Evolutionary conservation across 2,329 filamentous ascomycete species (phyloP).

Genomic region (Aspergillus alliaceus): DNA sequence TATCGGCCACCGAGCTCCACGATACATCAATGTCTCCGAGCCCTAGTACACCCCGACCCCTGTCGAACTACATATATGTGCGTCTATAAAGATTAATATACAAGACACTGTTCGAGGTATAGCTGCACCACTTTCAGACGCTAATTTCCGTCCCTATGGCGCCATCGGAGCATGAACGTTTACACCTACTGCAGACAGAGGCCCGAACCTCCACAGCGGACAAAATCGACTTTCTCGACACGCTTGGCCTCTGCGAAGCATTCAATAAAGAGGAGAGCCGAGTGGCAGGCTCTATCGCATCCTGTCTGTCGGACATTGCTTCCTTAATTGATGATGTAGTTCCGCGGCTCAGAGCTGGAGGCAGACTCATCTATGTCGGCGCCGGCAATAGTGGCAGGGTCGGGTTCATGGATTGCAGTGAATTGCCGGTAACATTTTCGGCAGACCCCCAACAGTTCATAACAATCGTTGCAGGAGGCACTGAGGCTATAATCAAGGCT

Average conservation of each 20-base stretch:
- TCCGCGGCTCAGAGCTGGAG: not conserved
- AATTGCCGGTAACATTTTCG: not conserved
- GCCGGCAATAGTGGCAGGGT: not conserved
- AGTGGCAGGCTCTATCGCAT: slow-evolving; percentile 31
- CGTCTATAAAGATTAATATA: not conserved
- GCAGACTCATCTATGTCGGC: slow-evolving; percentile 11
- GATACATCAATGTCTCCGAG: not conserved
- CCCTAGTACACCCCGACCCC: not conserved
- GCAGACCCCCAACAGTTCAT: slow-evolving; percentile 37
- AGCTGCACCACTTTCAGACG: not conserved
- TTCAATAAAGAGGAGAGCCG: slow-evolving; percentile 40
- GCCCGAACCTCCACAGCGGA: slow-evolving; percentile 34
- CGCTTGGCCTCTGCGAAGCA: slow-evolving; percentile 38
- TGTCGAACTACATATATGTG: not conserved
- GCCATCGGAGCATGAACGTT: not conserved
- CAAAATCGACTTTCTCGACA: slow-evolving; percentile 39
- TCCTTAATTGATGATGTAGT: not conserved
- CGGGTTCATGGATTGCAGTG: not conserved
- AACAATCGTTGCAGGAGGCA: not conserved
- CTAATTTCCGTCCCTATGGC: not conserved
- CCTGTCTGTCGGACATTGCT: slow-evolving; percentile 22
- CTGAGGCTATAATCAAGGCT: not conserved
- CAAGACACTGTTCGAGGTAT: not conserved
- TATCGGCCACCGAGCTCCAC: not conserved
- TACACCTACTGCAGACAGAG: slow-evolving; percentile 36